A percentile compares a stretch with the other conserved stretches of the same genome.
Evolutionary conservation across 352 stramenopile genomes (phyloP).

Genomic region (Pythium guiyangense): DNA sequence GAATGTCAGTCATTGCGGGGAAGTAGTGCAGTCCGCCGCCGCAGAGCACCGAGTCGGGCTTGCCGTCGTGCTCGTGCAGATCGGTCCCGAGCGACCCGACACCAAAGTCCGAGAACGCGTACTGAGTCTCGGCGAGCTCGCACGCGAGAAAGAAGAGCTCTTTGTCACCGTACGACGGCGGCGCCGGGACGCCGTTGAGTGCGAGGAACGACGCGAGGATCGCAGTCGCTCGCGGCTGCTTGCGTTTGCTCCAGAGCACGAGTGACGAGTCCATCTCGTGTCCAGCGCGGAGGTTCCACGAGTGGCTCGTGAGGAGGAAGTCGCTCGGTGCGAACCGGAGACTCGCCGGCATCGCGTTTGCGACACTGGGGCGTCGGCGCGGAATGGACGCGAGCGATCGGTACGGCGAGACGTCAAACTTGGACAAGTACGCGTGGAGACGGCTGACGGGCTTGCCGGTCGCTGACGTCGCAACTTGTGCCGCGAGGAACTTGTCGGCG

Average conservation of each 20-base stretch:
- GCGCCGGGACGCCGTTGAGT: slow-evolving; percentile 26
- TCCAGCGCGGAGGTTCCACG: slow-evolving; percentile 58
- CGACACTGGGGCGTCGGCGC: slow-evolving; percentile 8
- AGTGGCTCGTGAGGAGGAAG: slow-evolving; percentile 44
- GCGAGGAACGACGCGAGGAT: slow-evolving; percentile 57
- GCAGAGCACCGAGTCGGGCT: slow-evolving; percentile 36
- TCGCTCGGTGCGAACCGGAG: slow-evolving; percentile 48
- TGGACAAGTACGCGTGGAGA: slow-evolving; percentile 48
- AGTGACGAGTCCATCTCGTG: slow-evolving; percentile 76
- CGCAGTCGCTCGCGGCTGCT: slow-evolving; percentile 58
- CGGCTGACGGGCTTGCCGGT: slow-evolving; percentile 20
- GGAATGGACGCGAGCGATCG: slow-evolving; percentile 28
- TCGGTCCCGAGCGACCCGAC: slow-evolving; percentile 50
- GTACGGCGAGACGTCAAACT: slow-evolving; percentile 48
- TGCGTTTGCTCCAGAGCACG: slow-evolving; percentile 68
- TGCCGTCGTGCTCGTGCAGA: slow-evolving; percentile 19
- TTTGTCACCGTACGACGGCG: slow-evolving; percentile 67
- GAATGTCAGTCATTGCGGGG: slow-evolving; percentile 19
- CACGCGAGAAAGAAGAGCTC: slow-evolving; percentile 73
- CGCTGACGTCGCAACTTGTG: slow-evolving; percentile 14
- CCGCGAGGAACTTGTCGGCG: slow-evolving; percentile 34
- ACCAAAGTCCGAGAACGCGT: slow-evolving; percentile 61
- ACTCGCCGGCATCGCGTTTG: slow-evolving; percentile 17
- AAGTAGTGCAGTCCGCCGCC: slow-evolving; percentile 58
- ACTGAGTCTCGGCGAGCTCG: slow-evolving; percentile 66